phyloP scores from a whole-genome alignment of 257 asterid genomes.

The Nicotiana tabacum region DNA sequence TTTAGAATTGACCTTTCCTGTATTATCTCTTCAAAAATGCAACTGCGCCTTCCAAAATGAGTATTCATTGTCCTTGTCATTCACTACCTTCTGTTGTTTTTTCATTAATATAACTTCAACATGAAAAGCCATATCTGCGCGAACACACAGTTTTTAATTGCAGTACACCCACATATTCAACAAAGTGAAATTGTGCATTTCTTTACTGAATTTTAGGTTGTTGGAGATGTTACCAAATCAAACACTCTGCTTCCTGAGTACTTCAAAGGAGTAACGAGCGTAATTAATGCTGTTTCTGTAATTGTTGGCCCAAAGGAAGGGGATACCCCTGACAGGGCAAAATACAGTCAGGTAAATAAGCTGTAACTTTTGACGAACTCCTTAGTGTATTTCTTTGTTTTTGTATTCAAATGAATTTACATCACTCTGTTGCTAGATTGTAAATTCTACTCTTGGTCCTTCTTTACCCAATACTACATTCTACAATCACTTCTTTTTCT shows the following conservation, averaged over 20 bases:
- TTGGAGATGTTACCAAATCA: constrained; percentile 85
- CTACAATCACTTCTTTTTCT: not conserved
- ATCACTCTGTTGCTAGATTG: not conserved
- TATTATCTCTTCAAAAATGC: not conserved
- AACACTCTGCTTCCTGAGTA: constrained; percentile 73
- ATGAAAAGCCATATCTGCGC: not conserved
- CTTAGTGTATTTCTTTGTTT: not conserved
- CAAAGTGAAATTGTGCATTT: not conserved
- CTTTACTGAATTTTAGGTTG: constrained; percentile 40
- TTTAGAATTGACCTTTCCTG: not conserved
- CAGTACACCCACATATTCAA: not conserved
- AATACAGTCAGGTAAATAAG: constrained; percentile 76
- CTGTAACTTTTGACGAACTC: not conserved
- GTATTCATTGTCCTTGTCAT: not conserved
- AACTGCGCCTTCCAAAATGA: not conserved
- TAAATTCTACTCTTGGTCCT: not conserved
- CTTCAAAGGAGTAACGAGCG: constrained; percentile 77
- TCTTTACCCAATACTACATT: not conserved
- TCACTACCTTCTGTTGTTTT: not conserved
- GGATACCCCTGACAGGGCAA: constrained; percentile 94
- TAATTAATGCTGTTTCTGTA: constrained; percentile 81
- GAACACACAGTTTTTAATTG: not conserved
- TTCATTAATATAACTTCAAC: not conserved
- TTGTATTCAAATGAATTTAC: not conserved
- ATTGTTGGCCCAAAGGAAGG: constrained; percentile 99